These are phyloP conservation scores for Excoecaria agallocha DNA, from an alignment of 345 rosid species.

Conservation along the genomic window DNA sequence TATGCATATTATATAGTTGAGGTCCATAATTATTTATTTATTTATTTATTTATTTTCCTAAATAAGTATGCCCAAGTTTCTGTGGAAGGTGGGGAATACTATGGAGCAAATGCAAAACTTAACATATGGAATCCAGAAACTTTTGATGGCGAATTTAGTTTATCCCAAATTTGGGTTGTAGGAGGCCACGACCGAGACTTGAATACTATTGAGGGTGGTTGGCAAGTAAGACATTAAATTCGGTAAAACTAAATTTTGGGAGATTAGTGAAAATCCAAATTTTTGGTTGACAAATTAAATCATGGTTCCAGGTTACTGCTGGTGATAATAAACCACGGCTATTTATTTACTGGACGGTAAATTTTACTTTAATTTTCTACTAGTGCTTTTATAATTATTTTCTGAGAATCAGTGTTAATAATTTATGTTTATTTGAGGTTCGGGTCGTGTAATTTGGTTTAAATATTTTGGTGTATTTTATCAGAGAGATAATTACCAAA, in stretches of 20 bases:
- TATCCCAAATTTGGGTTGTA: background rate
- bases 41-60: too few relatives aligned
- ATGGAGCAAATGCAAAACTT: too few relatives aligned
- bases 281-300: background rate
- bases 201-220: slow-evolving; percentile 27
- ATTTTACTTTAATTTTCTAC: background rate
- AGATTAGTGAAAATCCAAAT: too few relatives aligned
- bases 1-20: too few relatives aligned
- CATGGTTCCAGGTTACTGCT: background rate
- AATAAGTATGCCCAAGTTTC: too few relatives aligned
- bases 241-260: too few relatives aligned
- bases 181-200: background rate
- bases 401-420: background rate
- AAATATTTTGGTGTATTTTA: background rate
- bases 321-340: background rate
- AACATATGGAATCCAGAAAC: too few relatives aligned
- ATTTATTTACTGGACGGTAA: slow-evolving; percentile 40
- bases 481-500: slow-evolving; percentile 26
- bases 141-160: too few relatives aligned
- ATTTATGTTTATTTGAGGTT: background rate
- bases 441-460: background rate
- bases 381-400: background rate
- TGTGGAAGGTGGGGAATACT: too few relatives aligned
- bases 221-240: slow-evolving; percentile 2
- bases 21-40: too few relatives aligned